Evolutionary conservation across 768 basidiomycete genomes (phyloP).

Genomic region (Lentinus tigrinus): DNA sequence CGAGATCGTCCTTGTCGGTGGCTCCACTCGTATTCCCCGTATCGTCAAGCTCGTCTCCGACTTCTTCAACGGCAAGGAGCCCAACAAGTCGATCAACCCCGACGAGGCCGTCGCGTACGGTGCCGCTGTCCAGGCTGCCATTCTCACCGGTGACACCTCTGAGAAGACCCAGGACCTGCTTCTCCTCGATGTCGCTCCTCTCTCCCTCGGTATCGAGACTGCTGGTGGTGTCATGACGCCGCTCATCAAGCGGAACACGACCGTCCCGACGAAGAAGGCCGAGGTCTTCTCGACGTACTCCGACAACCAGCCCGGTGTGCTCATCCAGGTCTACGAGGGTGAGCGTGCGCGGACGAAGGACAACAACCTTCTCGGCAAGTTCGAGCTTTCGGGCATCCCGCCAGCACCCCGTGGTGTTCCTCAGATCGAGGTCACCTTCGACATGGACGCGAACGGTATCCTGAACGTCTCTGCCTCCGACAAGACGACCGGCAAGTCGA

Average conservation of each 20-base stretch:
- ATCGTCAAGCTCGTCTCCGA: constrained; percentile 97
- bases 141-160: constrained; percentile 95
- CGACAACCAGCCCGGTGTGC: constrained; percentile 97
- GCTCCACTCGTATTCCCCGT: constrained; percentile 97
- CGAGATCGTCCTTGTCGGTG: constrained; percentile 97
- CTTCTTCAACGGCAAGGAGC: constrained; percentile 98
- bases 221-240: constrained; percentile 99
- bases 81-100: constrained; percentile 99
- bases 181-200: constrained; percentile 89
- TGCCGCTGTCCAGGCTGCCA: constrained; percentile 97
- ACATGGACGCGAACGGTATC: constrained; percentile 96
- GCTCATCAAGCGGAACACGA: constrained; percentile 98
- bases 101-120: constrained; percentile 99
- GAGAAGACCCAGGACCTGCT: constrained; percentile 97
- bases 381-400: constrained; percentile 94
- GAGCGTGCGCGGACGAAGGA: constrained; percentile 98
- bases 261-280: constrained; percentile 97
- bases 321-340: constrained; percentile 98
- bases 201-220: constrained; percentile 95
- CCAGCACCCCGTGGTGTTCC: constrained; percentile 98
- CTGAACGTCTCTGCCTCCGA: constrained; percentile 93
- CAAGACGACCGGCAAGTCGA: constrained; percentile 96
- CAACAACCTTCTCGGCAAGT: constrained; percentile 98
- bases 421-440: constrained; percentile 96
- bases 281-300: constrained; percentile 98